Evolutionary conservation across 1,139 yeast genomes (phyloP), one percentile per base, ranked within the genome.

Genomic region (Meyerozyma athensensis): DNA sequence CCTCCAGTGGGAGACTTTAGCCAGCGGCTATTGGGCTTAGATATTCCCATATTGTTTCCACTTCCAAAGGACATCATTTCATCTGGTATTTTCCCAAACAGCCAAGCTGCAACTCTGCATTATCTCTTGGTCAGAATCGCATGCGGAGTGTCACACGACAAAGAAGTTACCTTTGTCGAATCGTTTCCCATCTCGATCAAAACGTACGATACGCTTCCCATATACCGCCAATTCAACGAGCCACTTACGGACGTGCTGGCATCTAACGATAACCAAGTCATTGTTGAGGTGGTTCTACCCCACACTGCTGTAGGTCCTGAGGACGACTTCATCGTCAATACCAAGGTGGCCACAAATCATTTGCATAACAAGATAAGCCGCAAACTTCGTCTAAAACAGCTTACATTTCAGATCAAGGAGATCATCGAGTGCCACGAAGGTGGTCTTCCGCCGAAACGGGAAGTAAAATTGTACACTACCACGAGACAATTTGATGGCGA

Each of bases 11-110:
- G 70, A 3, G 54, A 57, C 24, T 61, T 69, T 38, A 54, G 54
- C 24, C 58, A 63, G 36, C 62, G 61, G 26, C 47, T 74, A 19
- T 47, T 79, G 7, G 85, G 81, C 0, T 50, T 79, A 22, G 85
- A 80, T 47, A 54, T 81, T 4, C 86, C 86, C 0, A 56, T 81
- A 31, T 59, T 80, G 8, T 68, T 81, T 23, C 80, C 80, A 0
- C 53, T 81, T n/a, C 80, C 79, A 1, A 68, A 66, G 39, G 78
- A 77, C 40, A 63, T 78, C 5, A 61, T 68, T 7, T 68, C 80
- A 13, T 65, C 72, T 40, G 74, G 74, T 2, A 54, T 52, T 40
- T 63, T 59, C 35, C 56, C 61, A 8, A 49, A 55, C 28, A 71
- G 74, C 72, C 60, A 60, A 33, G 73, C 74, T 2, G 52, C 59